A percentile compares a stretch with the other conserved stretches of the same genome.
Conservation (phyloP, 257 asterid species). For the Solanum pinnatisectum region DNA sequence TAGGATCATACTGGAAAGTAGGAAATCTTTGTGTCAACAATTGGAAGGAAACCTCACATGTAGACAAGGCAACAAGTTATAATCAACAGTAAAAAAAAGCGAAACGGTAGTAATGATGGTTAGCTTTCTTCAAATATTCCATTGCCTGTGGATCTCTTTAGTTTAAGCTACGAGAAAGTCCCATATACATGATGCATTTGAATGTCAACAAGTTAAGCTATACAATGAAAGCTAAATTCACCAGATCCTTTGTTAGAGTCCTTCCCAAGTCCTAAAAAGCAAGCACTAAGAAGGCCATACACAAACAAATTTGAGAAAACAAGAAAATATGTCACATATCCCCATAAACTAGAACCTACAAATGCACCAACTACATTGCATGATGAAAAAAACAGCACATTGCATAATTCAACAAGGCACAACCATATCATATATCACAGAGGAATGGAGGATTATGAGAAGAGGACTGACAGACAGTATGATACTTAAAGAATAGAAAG, state of each 20-base stretch:
- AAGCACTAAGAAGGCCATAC: background rate
- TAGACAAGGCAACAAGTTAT: background rate
- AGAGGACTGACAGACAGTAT: background rate
- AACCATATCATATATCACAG: background rate
- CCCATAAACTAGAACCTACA: background rate
- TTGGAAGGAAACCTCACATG: background rate
- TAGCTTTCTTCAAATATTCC: background rate
- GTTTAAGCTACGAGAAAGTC: background rate
- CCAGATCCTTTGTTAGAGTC: background rate
- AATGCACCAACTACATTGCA: background rate
- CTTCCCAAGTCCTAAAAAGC: background rate
- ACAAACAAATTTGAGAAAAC: background rate
- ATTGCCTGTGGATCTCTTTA: background rate
- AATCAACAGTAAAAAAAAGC: background rate
- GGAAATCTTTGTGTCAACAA: constrained; percentile 3
- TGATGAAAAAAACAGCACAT: background rate
- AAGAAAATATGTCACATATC: background rate
- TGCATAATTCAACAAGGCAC: background rate
- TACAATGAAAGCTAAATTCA: background rate
- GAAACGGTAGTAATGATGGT: background rate
- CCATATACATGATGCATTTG: background rate
- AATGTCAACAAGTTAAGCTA: background rate
- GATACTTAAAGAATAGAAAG: background rate
- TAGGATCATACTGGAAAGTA: constrained; percentile 32
- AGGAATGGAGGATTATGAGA: background rate